Percentiles rank a stretch among this genome's conserved stretches.
These are phyloP conservation scores for Podospora tetraspora DNA, from an alignment of 495 filamentous ascomycete species.

Conservation along the genomic window DNA sequence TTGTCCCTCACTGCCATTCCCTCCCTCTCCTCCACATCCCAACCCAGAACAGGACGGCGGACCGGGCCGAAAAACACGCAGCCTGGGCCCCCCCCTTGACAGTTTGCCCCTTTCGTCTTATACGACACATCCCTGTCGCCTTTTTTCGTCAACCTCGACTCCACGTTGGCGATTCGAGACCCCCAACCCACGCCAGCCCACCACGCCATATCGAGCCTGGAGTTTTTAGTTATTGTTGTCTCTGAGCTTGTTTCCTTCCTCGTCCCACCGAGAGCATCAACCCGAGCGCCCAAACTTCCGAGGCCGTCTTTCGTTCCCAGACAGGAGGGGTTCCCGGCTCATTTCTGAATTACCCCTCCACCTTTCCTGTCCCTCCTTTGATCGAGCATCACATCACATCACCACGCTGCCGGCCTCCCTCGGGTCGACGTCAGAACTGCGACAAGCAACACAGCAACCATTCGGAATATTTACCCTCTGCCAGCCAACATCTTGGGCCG, in stretches of 20 bases:
- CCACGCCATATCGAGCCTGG: not conserved
- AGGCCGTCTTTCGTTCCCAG: not conserved
- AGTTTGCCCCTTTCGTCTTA: not conserved
- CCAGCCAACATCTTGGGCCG: not conserved
- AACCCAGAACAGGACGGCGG: not conserved
- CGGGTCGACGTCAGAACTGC: not conserved
- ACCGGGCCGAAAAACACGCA: not conserved
- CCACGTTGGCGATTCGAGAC: not conserved
- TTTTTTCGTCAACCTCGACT: not conserved
- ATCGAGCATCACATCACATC: not conserved
- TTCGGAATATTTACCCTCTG: not conserved
- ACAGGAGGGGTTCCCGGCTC: conserved; percentile 10
- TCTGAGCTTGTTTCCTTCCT: not conserved
- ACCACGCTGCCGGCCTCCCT: not conserved
- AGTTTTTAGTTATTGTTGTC: not conserved
- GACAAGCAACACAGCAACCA: not conserved
- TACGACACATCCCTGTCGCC: not conserved
- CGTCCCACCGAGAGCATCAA: not conserved
- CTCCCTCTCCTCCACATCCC: not conserved
- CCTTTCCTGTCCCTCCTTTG: not conserved
- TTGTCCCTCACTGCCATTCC: not conserved
- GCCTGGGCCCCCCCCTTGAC: not conserved
- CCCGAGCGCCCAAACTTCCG: not conserved
- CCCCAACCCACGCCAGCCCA: not conserved
- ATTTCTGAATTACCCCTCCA: conserved; percentile 1